Evolutionary conservation across 2,329 filamentous ascomycete species (phyloP), one percentile per base, ranked within the genome.

Genomic region (Penicillium sp.): DNA sequence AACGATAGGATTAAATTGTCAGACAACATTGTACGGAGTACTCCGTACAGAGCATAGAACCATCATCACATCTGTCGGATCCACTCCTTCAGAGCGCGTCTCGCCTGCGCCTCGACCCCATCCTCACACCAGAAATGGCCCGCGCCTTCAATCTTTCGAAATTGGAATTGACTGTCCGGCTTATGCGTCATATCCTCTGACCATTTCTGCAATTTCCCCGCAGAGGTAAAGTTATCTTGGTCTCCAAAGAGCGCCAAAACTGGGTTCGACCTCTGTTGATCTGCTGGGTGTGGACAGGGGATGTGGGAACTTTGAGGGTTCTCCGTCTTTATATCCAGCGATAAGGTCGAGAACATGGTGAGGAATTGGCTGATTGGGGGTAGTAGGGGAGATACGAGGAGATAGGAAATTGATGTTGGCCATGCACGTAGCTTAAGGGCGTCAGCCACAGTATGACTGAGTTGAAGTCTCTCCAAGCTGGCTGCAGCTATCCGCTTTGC

Each of bases 181-280:
- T 57, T 59, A 11, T 67, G 64, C 14, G 69, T 66, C 37, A 91
- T 69, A 51, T 74, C 77, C 34, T 72, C 70, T 9, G 75, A 75
- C 91, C 91, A 95, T 1, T 75, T 71, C 10, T 80, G 77, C 58
- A 91, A 74, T 66, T 81, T 87, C 50, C 76, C 78, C 3, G 74
- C 75, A 1, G 83, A 80, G 1, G 88, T 84, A 56, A 96, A 95
- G 0, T 78, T 71, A 66, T 97, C 91, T 3, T 79, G 75, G 42
- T 85, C 81, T 1, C 91, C 92, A 62, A 84, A 95, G 0, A 95
- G 69, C 0, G 82, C 83, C 29, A 95, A 66, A 0, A 86, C 86
- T 0, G 77, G 76, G 59, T 84, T 77, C 2, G 56, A 54, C 30
- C 70, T 66, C 1, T 80, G 69, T 41, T 88, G 72, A 61, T 86